These are phyloP conservation scores for Besnoitia besnoiti DNA, from an alignment of 169 alveolate genomes.

Conservation along the genomic window DNA sequence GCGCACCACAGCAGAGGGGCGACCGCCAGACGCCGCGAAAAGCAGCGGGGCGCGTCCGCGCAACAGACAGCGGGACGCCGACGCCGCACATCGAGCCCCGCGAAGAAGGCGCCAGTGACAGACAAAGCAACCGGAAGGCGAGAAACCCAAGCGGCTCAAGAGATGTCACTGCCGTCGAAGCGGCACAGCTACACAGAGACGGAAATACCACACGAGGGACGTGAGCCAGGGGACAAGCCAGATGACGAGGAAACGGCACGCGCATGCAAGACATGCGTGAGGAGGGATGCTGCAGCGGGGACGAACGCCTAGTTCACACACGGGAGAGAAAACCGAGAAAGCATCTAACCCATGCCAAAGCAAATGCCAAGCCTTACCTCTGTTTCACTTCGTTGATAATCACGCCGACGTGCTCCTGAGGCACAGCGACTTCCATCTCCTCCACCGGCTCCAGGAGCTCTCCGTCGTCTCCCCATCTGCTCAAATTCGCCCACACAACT, in stretches of 20 bases:
- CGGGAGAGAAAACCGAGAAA: not conserved
- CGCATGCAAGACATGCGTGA: not conserved
- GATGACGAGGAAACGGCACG: not conserved
- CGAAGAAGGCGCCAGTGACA: too few relatives aligned
- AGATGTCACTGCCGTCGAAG: too few relatives aligned
- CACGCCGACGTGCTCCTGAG: conserved; percentile 22
- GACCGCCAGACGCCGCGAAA: too few relatives aligned
- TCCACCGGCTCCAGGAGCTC: conserved; percentile 38
- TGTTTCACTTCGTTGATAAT: conserved; percentile 28
- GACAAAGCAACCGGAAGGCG: too few relatives aligned
- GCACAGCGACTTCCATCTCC: conserved; percentile 32
- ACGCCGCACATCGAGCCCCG: too few relatives aligned
- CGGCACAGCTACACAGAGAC: too few relatives aligned
- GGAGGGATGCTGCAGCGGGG: not conserved
- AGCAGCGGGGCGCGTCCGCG: too few relatives aligned
- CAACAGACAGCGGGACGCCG: too few relatives aligned
- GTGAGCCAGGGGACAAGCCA: not conserved
- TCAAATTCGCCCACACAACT: not conserved
- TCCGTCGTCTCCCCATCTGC: conserved; percentile 41
- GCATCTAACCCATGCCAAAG: not conserved
- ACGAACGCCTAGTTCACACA: not conserved
- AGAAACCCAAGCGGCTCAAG: too few relatives aligned
- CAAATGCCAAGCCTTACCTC: not conserved
- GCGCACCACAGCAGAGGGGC: too few relatives aligned
- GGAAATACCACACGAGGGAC: too few relatives aligned